These are phyloP conservation scores for Dichomitus squalens DNA, from an alignment of 1,284 basidiomycete species.

Conservation along the genomic window DNA sequence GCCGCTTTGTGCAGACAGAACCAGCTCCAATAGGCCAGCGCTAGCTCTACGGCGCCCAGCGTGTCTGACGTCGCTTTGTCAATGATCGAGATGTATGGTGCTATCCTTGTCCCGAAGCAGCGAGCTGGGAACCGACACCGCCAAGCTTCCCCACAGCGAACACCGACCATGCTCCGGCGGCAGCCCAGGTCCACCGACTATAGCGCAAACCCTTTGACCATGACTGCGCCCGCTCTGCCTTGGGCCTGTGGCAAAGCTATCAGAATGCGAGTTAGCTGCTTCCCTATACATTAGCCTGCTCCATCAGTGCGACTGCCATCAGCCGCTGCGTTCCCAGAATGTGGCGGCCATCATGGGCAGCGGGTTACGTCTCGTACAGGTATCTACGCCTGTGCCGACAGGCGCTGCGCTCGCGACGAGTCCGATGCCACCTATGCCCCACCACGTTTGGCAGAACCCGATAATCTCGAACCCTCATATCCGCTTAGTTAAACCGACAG, in stretches of 20 bases:
- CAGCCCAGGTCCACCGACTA: neutral
- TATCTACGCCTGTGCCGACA: neutral
- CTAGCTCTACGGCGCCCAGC: slow-evolving; percentile 5
- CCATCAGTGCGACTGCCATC: neutral
- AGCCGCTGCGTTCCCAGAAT: neutral
- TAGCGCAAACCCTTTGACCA: neutral
- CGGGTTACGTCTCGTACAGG: neutral
- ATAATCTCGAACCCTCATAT: neutral
- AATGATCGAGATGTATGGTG: slow-evolving; percentile 9
- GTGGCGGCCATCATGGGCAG: too few relatives aligned
- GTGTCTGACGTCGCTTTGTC: slow-evolving; percentile 10
- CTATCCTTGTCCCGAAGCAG: slow-evolving; percentile 7
- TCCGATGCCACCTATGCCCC: neutral
- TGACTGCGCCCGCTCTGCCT: neutral
- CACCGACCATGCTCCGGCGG: neutral
- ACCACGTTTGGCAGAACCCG: too few relatives aligned
- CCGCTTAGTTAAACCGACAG: neutral
- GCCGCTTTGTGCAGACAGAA: too few relatives aligned
- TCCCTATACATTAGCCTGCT: neutral
- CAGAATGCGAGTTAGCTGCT: neutral
- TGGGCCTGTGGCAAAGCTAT: neutral
- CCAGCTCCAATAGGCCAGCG: too few relatives aligned
- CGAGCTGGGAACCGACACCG: slow-evolving; percentile 10
- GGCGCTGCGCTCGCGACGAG: neutral
- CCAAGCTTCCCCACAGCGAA: slow-evolving; percentile 2